These are phyloP conservation scores for Botrytis deweyae DNA, from an alignment of 2,329 filamentous ascomycete species.

Conservation along the genomic window DNA sequence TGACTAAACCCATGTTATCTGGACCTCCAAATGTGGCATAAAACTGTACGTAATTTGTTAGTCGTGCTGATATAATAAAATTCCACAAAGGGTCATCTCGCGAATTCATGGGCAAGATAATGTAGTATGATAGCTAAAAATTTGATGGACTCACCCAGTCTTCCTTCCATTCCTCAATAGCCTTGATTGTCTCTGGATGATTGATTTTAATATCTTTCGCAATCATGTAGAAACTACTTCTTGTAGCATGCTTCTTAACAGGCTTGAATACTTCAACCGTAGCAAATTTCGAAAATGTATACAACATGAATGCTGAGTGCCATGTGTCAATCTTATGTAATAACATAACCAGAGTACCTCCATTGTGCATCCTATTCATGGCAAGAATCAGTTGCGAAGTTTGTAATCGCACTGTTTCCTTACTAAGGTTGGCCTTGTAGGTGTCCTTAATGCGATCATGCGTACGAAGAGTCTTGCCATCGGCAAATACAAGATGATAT, in stretches of 20 bases:
- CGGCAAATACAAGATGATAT: constrained; percentile 36
- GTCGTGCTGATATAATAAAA: neutral
- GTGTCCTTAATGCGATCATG: constrained; percentile 27
- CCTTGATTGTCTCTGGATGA: constrained; percentile 21
- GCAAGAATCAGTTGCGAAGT: constrained; percentile 34
- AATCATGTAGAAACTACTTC: constrained; percentile 35
- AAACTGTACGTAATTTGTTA: constrained; percentile 11
- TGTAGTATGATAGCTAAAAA: no score
- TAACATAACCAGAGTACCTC: constrained; percentile 33
- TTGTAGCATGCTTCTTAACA: constrained; percentile 26
- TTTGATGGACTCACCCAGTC: constrained; percentile 22
- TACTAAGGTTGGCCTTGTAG: constrained; percentile 23
- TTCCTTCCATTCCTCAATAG: constrained; percentile 30
- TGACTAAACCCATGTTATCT: constrained; percentile 22
- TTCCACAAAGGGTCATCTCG: neutral
- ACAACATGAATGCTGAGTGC: constrained; percentile 27
- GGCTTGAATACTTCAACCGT: constrained; percentile 33
- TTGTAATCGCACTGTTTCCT: constrained; percentile 27
- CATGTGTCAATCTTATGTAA: constrained; percentile 33
- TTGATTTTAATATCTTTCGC: constrained; percentile 30
- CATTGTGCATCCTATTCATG: constrained; percentile 26
- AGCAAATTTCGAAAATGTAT: constrained; percentile 32
- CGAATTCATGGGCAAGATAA: neutral
- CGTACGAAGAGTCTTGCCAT: constrained; percentile 33
- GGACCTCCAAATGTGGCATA: constrained; percentile 30